Base-by-base conservation (phyloP, 2,329 filamentous ascomycete genomes). In the Fulvia fulva region DNA sequence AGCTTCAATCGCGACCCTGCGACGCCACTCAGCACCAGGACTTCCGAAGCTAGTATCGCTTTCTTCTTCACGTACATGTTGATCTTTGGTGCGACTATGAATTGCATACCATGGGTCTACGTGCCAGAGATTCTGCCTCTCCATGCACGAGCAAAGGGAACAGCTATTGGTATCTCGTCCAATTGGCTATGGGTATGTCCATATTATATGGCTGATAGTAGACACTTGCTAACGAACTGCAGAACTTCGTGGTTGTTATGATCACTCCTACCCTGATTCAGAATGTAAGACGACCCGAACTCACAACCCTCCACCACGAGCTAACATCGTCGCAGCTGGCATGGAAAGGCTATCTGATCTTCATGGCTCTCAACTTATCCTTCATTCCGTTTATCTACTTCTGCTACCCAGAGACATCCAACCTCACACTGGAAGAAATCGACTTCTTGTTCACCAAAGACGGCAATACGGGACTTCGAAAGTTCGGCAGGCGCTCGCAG, bases 321-420 rank as follows among this genome's bases (percentile, higher is more conserved):
- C 44, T 57, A 23, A 54, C 45, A 73, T 74, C 11, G 5, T 45
- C 73, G 71, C 5, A 57, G 47, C 69, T 83, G 1, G 64, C 74
- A 25, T 83, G 79, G 78, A 78, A 79, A 62, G 77, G 76, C 0
- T 83, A 83, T 61, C 69, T 83, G 2, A 81, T 82, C 62, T 83
- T 81, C 68, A 79, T 79, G 71, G 72, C 69, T 23, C 72, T 78
- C 9, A 81, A 82, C 62, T 73, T 80, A 22, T 64, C 71, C 1
- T 78, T 77, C 63, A 71, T 78, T 0, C 76, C 76, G 1, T 69
- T 82, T 2, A 72, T 81, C 25, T 82, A 77, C 68, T 80, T 80
- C 65, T 75, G 70, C 64, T 62, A 63, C 28, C 76, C 76, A 8
- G 77, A 79, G 57, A 79, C 77, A 0, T 69, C 72, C 16, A 77